phyloP scores from a whole-genome alignment of 768 basidiomycete species.

The Auricularia cornea region DNA sequence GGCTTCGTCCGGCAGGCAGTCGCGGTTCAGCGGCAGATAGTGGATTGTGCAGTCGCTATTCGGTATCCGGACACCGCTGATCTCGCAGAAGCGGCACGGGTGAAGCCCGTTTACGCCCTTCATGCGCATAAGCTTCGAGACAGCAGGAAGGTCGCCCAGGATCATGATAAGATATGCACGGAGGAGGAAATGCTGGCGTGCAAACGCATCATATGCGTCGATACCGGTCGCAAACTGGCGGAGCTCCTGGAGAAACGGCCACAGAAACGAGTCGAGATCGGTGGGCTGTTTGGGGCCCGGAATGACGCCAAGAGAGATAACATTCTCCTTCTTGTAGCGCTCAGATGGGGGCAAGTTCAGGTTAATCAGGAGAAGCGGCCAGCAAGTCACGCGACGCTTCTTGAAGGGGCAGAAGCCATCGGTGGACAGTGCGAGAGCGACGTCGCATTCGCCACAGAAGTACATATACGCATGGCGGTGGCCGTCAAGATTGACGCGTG shows the following conservation, averaged over 20 bases:
- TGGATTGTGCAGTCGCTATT: conserved; percentile 9
- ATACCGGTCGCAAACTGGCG: conserved; percentile 12
- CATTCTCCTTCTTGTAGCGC: conserved; percentile 25
- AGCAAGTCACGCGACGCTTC: conserved; percentile 23
- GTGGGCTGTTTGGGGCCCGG: conserved; percentile 38
- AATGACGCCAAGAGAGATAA: conserved; percentile 35
- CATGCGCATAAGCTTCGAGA: conserved; percentile 24
- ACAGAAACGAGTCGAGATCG: conserved; percentile 31
- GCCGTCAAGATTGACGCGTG: conserved; percentile 22
- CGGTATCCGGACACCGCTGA: conserved; percentile 17
- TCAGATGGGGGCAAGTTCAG: conserved; percentile 36
- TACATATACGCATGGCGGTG: conserved; percentile 16
- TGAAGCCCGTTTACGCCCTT: conserved; percentile 29
- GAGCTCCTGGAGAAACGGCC: conserved; percentile 30
- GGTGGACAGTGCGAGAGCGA: conserved; percentile 34
- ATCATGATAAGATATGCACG: conserved; percentile 18
- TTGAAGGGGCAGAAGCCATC: conserved; percentile 38
- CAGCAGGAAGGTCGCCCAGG: conserved; percentile 27
- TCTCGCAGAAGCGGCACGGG: conserved; percentile 30
- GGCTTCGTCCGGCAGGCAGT: neutral
- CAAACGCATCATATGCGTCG: conserved; percentile 3
- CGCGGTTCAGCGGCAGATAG: conserved; percentile 15
- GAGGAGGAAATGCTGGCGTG: conserved; percentile 8
- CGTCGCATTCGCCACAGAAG: conserved; percentile 32
- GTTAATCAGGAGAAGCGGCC: conserved; percentile 35